Percentiles rank a stretch among this genome's conserved stretches.
These are phyloP conservation scores for Jimgerdemannia lactiflua DNA, from an alignment of 192 early-diverging fungal genomes.

Conservation along the genomic window DNA sequence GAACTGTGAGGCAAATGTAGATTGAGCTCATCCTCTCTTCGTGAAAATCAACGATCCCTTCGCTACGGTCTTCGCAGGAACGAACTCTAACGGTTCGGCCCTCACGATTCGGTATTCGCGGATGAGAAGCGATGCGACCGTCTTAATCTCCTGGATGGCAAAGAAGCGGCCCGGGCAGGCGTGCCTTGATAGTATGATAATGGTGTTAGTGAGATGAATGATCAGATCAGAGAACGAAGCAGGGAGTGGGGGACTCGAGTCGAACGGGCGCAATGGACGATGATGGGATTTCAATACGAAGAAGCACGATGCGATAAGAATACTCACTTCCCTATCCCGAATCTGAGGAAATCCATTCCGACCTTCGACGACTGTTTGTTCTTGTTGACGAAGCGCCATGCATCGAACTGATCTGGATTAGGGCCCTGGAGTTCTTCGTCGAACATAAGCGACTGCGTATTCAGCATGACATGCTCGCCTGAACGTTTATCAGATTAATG, in stretches of 20 bases:
- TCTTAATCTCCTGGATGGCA: slow-evolving; percentile 43
- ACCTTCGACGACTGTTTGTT: slow-evolving; percentile 25
- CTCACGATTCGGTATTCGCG: slow-evolving; percentile 23
- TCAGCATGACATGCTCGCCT: slow-evolving; percentile 14
- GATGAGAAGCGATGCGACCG: slow-evolving; percentile 29
- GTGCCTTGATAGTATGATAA: too few species aligned
- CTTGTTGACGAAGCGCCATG: slow-evolving; percentile 37
- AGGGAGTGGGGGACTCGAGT: too few species aligned
- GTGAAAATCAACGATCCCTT: background rate
- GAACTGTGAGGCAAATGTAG: too few species aligned
- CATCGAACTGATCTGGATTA: slow-evolving; percentile 29
- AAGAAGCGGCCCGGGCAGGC: slow-evolving; percentile 49
- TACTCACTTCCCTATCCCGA: slow-evolving; percentile 42
- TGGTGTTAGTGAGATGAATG: too few species aligned
- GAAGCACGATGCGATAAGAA: too few species aligned
- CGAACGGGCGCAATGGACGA: too few species aligned
- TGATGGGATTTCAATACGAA: too few species aligned
- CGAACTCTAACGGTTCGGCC: too few species aligned
- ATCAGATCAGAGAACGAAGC: too few species aligned
- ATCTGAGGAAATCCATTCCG: slow-evolving; percentile 29
- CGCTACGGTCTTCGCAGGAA: too few species aligned
- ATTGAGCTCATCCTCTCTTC: background rate
- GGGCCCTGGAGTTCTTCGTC: slow-evolving; percentile 19
- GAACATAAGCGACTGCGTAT: slow-evolving; percentile 3
- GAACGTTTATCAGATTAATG: too few species aligned